phyloP scores from a whole-genome alignment of 2,329 filamentous ascomycete genomes.

The Leptographium galeiforme region DNA sequence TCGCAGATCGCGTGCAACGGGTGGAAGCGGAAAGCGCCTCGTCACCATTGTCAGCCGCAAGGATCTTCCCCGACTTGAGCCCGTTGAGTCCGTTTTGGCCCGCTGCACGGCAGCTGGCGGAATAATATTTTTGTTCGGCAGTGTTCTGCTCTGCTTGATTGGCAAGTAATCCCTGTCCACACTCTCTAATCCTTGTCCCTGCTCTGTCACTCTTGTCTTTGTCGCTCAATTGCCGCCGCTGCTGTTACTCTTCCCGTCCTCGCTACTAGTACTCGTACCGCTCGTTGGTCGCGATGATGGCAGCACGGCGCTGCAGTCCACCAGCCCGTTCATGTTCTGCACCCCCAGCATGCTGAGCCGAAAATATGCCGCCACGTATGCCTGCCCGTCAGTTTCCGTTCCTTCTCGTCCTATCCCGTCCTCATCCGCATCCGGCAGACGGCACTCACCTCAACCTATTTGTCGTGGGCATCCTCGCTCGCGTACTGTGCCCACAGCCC shows the following conservation, averaged over 20 bases:
- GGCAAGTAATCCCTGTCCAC: neutral
- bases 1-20: neutral
- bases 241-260: no score
- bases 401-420: neutral
- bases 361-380: conserved; percentile 38
- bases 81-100: no score
- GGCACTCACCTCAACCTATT: conserved; percentile 27
- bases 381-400: conserved; percentile 16
- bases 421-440: neutral
- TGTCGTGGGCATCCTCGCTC: conserved; percentile 17
- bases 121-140: no score
- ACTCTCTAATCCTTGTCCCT: neutral
- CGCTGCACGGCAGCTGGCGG: no score
- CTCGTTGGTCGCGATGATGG: neutral
- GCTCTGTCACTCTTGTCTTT: no score
- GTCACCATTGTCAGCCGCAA: conserved; percentile 1
- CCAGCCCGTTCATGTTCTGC: conserved; percentile 38
- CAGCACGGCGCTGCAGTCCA: neutral
- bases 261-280: neutral
- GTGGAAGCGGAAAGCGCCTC: neutral
- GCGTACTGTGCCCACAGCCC: conserved; percentile 25
- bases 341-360: conserved; percentile 41
- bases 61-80: neutral
- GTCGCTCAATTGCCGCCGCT: no score
- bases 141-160: no score